These are phyloP conservation scores for Chaetomium tenue DNA, from an alignment of 495 filamentous ascomycete species.

Conservation along the genomic window DNA sequence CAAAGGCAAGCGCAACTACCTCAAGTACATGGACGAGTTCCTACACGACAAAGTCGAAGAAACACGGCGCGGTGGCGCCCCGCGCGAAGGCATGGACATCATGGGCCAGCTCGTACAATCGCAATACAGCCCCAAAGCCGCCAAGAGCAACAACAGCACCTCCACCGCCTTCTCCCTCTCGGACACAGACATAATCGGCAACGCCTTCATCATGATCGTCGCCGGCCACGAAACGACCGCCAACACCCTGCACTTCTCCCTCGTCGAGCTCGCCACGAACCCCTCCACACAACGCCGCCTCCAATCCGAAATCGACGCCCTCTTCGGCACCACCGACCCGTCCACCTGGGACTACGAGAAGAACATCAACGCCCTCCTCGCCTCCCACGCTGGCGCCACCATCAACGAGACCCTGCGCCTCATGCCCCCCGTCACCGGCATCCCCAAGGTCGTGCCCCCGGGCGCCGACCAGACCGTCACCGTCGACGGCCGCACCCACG, in stretches of 20 bases:
- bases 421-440: constrained; percentile 58
- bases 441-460: constrained; percentile 57
- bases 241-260: constrained; percentile 61
- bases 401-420: constrained; percentile 68
- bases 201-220: constrained; percentile 68
- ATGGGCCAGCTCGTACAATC: constrained; percentile 58
- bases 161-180: constrained; percentile 35
- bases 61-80: constrained; percentile 44
- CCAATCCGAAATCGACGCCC: constrained; percentile 60
- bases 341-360: constrained; percentile 62
- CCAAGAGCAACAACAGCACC: constrained; percentile 26
- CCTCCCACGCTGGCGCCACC: constrained; percentile 61
- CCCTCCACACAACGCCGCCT: constrained; percentile 55
- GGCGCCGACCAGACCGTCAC: constrained; percentile 52
- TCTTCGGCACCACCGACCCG: constrained; percentile 52
- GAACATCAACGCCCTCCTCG: constrained; percentile 55
- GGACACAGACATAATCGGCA: constrained; percentile 63
- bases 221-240: constrained; percentile 74
- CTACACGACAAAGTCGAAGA: constrained; percentile 54
- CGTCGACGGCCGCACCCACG: constrained; percentile 49
- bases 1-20: constrained; percentile 57
- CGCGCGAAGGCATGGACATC: constrained; percentile 58
- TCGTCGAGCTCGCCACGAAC: constrained; percentile 61
- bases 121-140: constrained; percentile 36
- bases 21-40: constrained; percentile 64